Base-by-base conservation (phyloP, 1,284 basidiomycete genomes). In the Puccinia polysora region DNA sequence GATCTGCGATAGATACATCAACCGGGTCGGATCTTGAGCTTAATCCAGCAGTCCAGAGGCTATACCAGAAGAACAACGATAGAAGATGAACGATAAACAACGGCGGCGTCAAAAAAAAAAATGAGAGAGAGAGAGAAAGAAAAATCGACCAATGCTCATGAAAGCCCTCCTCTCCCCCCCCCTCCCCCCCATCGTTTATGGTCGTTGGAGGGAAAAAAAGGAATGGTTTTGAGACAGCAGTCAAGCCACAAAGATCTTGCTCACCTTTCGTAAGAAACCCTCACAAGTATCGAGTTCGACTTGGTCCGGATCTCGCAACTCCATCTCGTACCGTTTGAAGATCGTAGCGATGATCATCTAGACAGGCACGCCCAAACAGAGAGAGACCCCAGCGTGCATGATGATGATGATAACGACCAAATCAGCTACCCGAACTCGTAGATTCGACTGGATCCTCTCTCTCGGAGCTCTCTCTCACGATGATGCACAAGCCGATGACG, bases 331-430 rank as follows among this genome's bases (percentile, higher is more conserved):
- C n/a, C 65, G 32, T 23, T 56, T 40, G 38, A 68, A 40, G 18
- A 68, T 56, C 18, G 53, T 68, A n/a, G 65, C 40, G 23, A 32
- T 68, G 8, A 68, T 68, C 53, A 68, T 68, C 65, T 68, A 10
- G 7, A 25, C 23, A n/a, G n/a, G n/a, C n/a, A n/a, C n/a, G n/a
- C n/a, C n/a, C n/a, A n/a, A n/a, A n/a, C n/a, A n/a, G n/a, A n/a
- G 43, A 18, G 10, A 14, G 15, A 23, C 34, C 5, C n/a, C n/a
- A n/a, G n/a, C n/a, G n/a, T n/a, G n/a, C n/a, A n/a, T n/a, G n/a
- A n/a, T n/a, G n/a, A n/a, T n/a, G n/a, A n/a, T n/a, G n/a, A n/a
- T n/a, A n/a, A n/a, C n/a, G n/a, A n/a, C n/a, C n/a, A n/a, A n/a
- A n/a, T n/a, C n/a, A n/a, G n/a, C n/a, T n/a, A n/a, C n/a, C n/a